Evolutionary conservation across 2,329 filamentous ascomycete species (phyloP), one percentile per base, ranked within the genome.

Genomic region (Madurella fahalii): DNA sequence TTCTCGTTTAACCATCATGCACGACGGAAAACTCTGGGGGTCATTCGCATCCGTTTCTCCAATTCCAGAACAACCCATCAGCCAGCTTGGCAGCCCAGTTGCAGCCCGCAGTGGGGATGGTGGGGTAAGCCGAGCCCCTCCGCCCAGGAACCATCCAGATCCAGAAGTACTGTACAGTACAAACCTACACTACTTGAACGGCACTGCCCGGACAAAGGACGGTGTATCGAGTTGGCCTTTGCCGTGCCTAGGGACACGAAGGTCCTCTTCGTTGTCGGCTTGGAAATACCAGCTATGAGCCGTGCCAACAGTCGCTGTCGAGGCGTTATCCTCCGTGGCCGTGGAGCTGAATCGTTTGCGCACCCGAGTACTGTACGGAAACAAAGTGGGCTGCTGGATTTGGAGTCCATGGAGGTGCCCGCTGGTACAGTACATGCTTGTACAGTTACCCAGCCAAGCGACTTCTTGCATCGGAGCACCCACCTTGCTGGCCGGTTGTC

Each of bases 1-100:
- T 50, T 2, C 47, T 18, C n/a, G 31, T 16, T 11, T 30, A 45
- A 15, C 13, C 18, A 40, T 16, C 42, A 37, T 30, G 39, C 12
- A 25, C 8, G 7, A 46, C 34, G 39, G 42, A 49, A 54, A 54
- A 31, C 42, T 50, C 41, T 54, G 49, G 32, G 20, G 46, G 52
- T 54, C 52, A 54, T 40, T 45, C 25, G 52, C 52, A 54, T 25
- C 31, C 11, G 15, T 37, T n/a, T 40, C 46, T 50, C 52, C 52
- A 54, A 50, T 40, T 40, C 31, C 13, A 47, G 40, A 43, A 20
- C 15, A 32, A 32, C 34, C 13, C 18, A 18, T 16, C 32, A 39
- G 17, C 16, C 18, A 37, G 17, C 30, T 20, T 50, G 37, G 52
- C 51, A 13, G 41, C 16, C 12, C 37, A 40, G 47, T 42, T 31